Evolutionary conservation across 192 early-diverging fungal genomes (phyloP), one percentile per base, ranked within the genome.

Genomic region (Coemansia sp.): DNA sequence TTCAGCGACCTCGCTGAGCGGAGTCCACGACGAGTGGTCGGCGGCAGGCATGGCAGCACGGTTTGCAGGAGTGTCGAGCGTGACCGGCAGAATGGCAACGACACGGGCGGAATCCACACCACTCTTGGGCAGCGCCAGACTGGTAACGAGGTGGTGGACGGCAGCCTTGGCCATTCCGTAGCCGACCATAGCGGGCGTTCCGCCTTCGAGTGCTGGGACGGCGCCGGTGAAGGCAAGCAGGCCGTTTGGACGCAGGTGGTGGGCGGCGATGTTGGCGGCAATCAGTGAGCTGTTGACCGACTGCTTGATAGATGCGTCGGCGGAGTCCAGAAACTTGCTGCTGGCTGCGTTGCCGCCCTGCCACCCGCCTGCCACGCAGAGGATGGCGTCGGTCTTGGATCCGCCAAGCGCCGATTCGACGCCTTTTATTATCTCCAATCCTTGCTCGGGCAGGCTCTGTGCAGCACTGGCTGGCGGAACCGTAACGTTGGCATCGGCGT

Each of bases 311-410:
- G 94, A 96, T 57, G 90, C 65, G 38, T 91, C 85, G 2, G 92
- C 87, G 72, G 85, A 90, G 22, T 85, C 74, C 65, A 94, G 87
- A 38, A 82, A 86, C 87, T 87, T 85, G 40, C 76, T 68, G 71
- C 87, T 87, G 16, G 81, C 84, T 25, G 93, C 87, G 68, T 93
- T 93, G 14, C 97, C 97, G 40, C 94, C 95, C 50, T 90, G 92
- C 94, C 95, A 99, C 7, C 97, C 97, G 58, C 97, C 97, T 42
- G 97, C 97, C 13, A 94, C 94, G 70, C 93, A 96, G 37, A 99
- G 70, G 53, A 99, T 85, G 2, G 92, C 95, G 62, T 92, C 90
- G 10, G 91, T 77, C 68, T 93, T 91, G 20, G 44, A 25, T 16
- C 51, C 72, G 5, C 60, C 64, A 20, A 88, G 67, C 42, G 75